Percentiles rank a stretch among this genome's conserved stretches.
Evolutionary conservation across 148 eudicot species (phyloP).

Genomic region (Rhododendron simsii): DNA sequence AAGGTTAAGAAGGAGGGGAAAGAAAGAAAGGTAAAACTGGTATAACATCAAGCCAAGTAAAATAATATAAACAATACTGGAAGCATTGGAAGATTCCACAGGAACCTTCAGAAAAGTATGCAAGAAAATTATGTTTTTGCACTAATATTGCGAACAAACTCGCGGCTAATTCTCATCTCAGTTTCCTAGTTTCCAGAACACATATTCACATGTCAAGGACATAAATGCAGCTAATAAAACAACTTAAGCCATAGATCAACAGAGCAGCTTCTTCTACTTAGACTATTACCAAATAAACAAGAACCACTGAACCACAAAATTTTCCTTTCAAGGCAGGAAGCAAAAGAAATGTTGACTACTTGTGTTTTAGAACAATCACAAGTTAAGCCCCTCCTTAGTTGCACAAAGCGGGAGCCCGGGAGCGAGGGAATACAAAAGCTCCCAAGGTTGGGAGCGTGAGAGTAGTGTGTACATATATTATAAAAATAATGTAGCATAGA

Average conservation of each 20-base stretch:
- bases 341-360: neutral
- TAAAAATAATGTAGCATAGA: no score
- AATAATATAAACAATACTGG: neutral
- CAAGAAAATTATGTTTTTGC: neutral
- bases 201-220: neutral
- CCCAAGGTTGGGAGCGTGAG: no score
- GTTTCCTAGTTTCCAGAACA: neutral
- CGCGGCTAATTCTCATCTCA: neutral
- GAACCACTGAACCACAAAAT: neutral
- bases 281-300: neutral
- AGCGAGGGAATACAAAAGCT: no score
- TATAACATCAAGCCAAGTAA: neutral
- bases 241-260: neutral
- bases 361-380: neutral
- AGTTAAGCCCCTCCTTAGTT: no score
- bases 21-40: neutral
- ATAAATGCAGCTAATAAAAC: neutral
- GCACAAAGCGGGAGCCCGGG: no score
- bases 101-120: neutral
- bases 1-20: neutral
- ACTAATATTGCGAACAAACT: neutral
- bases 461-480: no score
- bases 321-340: neutral
- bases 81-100: neutral
- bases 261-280: neutral